Base-by-base conservation (phyloP, 2,329 filamentous ascomycete species). In the Nemania serpens region DNA sequence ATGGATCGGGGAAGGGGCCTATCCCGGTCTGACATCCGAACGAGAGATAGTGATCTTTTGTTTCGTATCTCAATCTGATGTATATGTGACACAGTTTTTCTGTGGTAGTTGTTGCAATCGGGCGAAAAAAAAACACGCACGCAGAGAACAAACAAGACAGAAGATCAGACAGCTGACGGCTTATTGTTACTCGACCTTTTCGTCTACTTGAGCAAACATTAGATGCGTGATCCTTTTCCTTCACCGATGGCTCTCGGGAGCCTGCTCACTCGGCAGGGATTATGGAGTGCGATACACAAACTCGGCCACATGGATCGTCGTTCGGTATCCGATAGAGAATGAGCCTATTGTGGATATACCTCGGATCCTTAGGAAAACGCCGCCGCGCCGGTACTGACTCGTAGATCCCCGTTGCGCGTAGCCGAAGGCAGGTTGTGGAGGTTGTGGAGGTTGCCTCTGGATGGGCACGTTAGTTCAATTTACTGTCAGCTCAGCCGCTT, bases 401-500 rank as follows among this genome's bases (percentile, higher is more conserved):
- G 43, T 39, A 46, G 45, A 47, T 56, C 47, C 34, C 43, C 18
- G 41, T 33, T 37, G 18, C 55, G 7, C 7, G n/a, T n/a, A n/a
- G n/a, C n/a, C n/a, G n/a, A n/a, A n/a, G n/a, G n/a, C n/a, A n/a
- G n/a, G n/a, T n/a, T n/a, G n/a, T n/a, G n/a, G n/a, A n/a, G n/a
- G n/a, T 17, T 29, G 48, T 57, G 18, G 48, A 47, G 17, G 49
- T 51, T 29, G 33, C 41, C 46, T 52, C n/a, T 20, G 43, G 20
- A 13, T 17, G 43, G 20, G 18, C 45, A 37, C 12, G 29, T 53
- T 33, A 34, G 49, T 42, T 41, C n/a, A 34, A 50, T 43, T 54
- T 34, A 18, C 37, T 29, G 48, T 46, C 50, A 29, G n/a, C 39
- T 64, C 55, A 64, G 58, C 55, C 55, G 51, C 51, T 37, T 39